phyloP scores from a whole-genome alignment of 2,329 filamentous ascomycete species.

The Phialophora expanda region DNA sequence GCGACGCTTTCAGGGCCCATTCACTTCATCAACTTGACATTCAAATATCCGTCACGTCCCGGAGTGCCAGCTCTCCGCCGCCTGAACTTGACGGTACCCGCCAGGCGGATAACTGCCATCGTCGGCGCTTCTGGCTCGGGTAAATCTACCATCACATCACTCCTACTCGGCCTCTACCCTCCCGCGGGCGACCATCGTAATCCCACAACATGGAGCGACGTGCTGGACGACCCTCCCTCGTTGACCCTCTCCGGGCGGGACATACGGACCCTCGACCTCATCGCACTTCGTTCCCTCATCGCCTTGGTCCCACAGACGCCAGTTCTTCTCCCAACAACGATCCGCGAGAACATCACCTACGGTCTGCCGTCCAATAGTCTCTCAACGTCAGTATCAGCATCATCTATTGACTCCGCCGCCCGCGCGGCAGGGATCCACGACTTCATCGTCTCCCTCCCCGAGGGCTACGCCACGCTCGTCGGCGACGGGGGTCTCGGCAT shows the following conservation, averaged over 20 bases:
- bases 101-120: conserved; percentile 73
- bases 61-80: conserved; percentile 62
- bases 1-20: conserved; percentile 54
- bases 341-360: conserved; percentile 70
- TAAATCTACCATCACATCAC: conserved; percentile 80
- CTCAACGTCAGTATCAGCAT: conserved; percentile 47
- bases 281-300: conserved; percentile 64
- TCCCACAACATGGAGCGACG: conserved; percentile 1
- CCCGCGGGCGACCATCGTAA: conserved; percentile 38
- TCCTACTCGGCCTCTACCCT: conserved; percentile 75
- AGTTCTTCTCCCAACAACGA: conserved; percentile 60
- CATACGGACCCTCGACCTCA: conserved; percentile 64
- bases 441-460: conserved; percentile 73
- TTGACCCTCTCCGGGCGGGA: conserved; percentile 64
- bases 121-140: conserved; percentile 87
- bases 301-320: conserved; percentile 68
- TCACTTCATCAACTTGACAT: conserved; percentile 67
- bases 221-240: conserved; percentile 42
- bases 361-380: conserved; percentile 66
- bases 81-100: conserved; percentile 68
- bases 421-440: conserved; percentile 70
- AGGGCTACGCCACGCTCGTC: conserved; percentile 73
- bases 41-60: conserved; percentile 70
- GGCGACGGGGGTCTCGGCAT: conserved; percentile 72
- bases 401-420: conserved; percentile 58